Evolutionary conservation across 192 early-diverging fungal genomes (phyloP).

Genomic region (Coemansia pectinata): DNA sequence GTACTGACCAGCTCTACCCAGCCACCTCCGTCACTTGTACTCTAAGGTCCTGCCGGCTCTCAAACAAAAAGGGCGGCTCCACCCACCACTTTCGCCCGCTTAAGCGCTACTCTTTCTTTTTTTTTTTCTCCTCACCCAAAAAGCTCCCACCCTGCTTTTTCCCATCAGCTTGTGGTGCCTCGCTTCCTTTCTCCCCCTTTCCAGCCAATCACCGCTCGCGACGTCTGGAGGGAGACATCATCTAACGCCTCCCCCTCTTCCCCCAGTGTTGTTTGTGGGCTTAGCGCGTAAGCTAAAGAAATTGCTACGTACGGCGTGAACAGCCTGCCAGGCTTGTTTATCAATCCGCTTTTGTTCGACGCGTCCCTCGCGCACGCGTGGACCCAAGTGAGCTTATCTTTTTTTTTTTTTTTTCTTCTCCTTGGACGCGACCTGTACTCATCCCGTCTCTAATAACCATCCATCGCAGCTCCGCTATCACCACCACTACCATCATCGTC

Average conservation of each 20-base stretch:
- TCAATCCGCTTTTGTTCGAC: background rate
- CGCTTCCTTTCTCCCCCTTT: background rate
- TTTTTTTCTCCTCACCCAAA: background rate
- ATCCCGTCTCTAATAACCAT: background rate
- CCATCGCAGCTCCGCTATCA: background rate
- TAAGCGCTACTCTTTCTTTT: background rate
- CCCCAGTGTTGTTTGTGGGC: background rate
- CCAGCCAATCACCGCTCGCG: slow-evolving; percentile 23
- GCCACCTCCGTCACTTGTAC: slow-evolving; percentile 7
- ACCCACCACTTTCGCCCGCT: background rate
- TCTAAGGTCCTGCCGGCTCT: background rate
- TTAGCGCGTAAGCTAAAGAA: background rate
- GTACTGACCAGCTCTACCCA: slow-evolving; percentile 10
- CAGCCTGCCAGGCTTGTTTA: background rate
- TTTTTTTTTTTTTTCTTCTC: background rate
- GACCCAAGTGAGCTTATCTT: background rate
- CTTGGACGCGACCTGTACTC: background rate
- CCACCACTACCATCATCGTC: background rate
- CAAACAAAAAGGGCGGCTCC: background rate
- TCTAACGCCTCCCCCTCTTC: background rate
- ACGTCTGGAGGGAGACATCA: slow-evolving; percentile 1
- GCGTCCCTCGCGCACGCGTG: slow-evolving; percentile 1
- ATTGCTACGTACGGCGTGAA: background rate
- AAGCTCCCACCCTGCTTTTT: slow-evolving; percentile 12
- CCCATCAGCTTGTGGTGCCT: background rate